Conservation (phyloP, 1,284 basidiomycete species). For the Austroboletus olivaceoglutinosus region DNA sequence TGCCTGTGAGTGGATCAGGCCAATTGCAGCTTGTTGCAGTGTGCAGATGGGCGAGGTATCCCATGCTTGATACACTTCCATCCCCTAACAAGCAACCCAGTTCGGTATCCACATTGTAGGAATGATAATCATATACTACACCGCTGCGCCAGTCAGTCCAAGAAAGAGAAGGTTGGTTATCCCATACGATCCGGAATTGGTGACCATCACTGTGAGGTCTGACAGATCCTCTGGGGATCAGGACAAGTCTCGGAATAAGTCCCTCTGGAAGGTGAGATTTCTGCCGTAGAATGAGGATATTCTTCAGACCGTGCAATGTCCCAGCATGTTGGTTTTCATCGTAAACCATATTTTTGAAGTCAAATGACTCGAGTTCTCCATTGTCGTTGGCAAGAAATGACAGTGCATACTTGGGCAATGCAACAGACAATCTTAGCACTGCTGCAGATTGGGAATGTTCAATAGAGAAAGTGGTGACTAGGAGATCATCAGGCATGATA, state of each 20-base stretch:
- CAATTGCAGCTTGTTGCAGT: slow-evolving; percentile 15
- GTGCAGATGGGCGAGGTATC: slow-evolving; percentile 42
- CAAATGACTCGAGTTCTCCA: neutral
- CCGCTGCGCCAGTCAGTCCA: accelerated
- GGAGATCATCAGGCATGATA: neutral
- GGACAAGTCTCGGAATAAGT: slow-evolving; percentile 24
- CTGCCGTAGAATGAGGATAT: slow-evolving; percentile 38
- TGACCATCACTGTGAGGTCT: neutral
- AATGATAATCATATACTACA: too few relatives aligned
- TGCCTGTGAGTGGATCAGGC: slow-evolving; percentile 31
- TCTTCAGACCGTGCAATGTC: slow-evolving; percentile 28
- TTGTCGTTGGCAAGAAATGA: neutral
- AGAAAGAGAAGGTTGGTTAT: neutral
- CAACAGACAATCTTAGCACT: neutral
- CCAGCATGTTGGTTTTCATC: slow-evolving; percentile 2
- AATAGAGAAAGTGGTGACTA: neutral
- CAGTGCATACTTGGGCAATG: neutral
- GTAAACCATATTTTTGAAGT: too few relatives aligned
- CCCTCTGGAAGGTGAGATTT: slow-evolving; percentile 1
- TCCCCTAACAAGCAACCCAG: slow-evolving; percentile 38
- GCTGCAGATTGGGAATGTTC: neutral
- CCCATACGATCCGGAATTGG: neutral
- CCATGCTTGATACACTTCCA: slow-evolving; percentile 24
- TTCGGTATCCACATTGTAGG: slow-evolving; percentile 39
- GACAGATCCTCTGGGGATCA: slow-evolving; percentile 38